Percentiles rank a stretch among this genome's conserved stretches.
These are phyloP conservation scores for Flaveria bidentis DNA, from an alignment of 129 eudicot genomes.

Conservation along the genomic window DNA sequence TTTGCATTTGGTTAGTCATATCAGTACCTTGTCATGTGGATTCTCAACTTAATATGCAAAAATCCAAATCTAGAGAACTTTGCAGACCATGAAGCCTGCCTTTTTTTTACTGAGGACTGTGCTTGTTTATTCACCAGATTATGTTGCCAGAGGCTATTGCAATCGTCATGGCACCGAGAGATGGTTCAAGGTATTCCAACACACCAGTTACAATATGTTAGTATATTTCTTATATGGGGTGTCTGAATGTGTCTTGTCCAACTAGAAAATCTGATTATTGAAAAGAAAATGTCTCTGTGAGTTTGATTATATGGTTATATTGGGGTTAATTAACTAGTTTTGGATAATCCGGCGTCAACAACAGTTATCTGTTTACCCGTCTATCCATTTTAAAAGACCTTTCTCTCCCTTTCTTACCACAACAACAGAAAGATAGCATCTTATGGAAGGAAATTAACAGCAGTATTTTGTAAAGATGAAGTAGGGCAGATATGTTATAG, in stretches of 20 bases:
- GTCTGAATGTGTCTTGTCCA: neutral
- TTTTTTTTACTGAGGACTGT: constrained; percentile 6
- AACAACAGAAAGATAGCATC: no score
- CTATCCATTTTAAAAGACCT: no score
- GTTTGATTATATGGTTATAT: no score
- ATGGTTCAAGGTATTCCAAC: constrained; percentile 61
- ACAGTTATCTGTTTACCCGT: no score
- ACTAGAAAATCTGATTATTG: neutral
- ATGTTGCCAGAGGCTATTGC: constrained; percentile 98
- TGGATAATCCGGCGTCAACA: neutral
- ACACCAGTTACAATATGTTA: neutral
- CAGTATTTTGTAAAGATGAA: no score
- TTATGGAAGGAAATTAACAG: no score
- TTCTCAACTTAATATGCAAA: neutral
- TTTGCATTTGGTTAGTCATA: neutral
- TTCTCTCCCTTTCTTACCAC: no score
- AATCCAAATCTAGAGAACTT: constrained; percentile 4
- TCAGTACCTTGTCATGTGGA: no score
- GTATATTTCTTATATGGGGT: neutral
- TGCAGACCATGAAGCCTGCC: neutral
- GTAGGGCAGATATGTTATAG: no score
- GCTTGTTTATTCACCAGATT: constrained; percentile 51
- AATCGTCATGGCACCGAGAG: constrained; percentile 97
- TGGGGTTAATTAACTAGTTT: neutral
- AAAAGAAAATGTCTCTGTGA: neutral